Base-by-base conservation (phyloP, 1,284 basidiomycete genomes). In the Heterobasidion occidentale region DNA sequence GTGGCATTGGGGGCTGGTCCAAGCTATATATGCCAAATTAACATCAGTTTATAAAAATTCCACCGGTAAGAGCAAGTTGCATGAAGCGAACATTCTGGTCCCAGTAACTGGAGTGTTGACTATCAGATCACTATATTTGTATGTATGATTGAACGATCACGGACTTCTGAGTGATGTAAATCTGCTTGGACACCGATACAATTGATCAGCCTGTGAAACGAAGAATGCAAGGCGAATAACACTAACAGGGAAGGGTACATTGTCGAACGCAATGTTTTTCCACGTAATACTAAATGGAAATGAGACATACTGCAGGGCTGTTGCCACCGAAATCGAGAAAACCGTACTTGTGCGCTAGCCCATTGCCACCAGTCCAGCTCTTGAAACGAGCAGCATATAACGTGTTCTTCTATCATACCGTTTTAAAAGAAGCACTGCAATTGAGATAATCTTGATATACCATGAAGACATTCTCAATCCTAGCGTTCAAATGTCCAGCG, bases 371-470 rank as follows among this genome's bases (percentile, higher is more conserved):
- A 2, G 79, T 78, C 81, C 81, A 85, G 63, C 82, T 84, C 70
- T 84, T 85, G 73, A 84, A 85, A n/a, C 83, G 74, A 7, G 82
- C 83, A 12, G 70, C 81, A 57, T 84, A 84, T 0, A 84, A 67
- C 0, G 76, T 66, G 55, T 78, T 73, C 60, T 77, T 76, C 79
- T 81, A 55, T 4, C 56, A 46, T 45, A 36, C 47, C 17, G 56
- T 36, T 44, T 6, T 2, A 44, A 19, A 3, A 7, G 17, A 42
- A 36, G 17, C 9, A 36, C 4, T 17, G 9, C 4, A 17, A 33
- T 17, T 14, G 52, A 9, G 1, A n/a, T 9, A 15, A 1, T 15
- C 12, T 11, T 3, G 35, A 51, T 20, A 1, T 53, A 79, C 80
- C 80, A 84, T 81, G 46, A 76, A 58, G 8, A 79, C 70, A 60